Percentiles rank a stretch among this genome's conserved stretches.
These are phyloP conservation scores for Podospora appendiculata DNA, from an alignment of 495 filamentous ascomycete genomes.

Conservation along the genomic window DNA sequence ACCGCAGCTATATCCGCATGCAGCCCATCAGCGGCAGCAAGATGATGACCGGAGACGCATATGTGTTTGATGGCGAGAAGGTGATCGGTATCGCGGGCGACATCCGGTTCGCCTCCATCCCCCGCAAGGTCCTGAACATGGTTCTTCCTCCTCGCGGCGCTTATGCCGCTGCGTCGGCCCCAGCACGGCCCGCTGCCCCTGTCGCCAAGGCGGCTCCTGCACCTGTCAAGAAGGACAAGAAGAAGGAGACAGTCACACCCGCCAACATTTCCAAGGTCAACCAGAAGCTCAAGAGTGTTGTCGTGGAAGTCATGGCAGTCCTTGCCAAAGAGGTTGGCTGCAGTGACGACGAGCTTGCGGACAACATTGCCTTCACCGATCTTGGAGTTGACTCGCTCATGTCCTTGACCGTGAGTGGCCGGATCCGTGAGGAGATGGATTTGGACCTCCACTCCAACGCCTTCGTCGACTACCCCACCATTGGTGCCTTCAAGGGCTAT, in stretches of 20 bases:
- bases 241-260: conserved; percentile 34
- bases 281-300: conserved; percentile 31
- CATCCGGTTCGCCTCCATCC: conserved; percentile 59
- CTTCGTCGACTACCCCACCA: conserved; percentile 46
- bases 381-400: conserved; percentile 57
- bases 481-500: conserved; percentile 54
- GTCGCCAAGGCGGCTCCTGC: conserved; percentile 31
- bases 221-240: conserved; percentile 30
- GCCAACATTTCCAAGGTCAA: conserved; percentile 35
- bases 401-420: conserved; percentile 44
- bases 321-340: conserved; percentile 62
- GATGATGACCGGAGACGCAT: conserved; percentile 53
- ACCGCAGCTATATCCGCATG: conserved; percentile 67
- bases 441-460: conserved; percentile 46
- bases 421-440: conserved; percentile 49
- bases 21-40: conserved; percentile 43
- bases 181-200: conserved; percentile 25
- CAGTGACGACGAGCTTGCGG: conserved; percentile 50
- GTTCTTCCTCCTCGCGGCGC: conserved; percentile 54
- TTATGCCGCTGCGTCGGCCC: conserved; percentile 20
- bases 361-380: conserved; percentile 46
- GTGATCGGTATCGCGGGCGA: conserved; percentile 46
- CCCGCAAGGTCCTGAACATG: conserved; percentile 58
- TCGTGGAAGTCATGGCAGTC: conserved; percentile 48
- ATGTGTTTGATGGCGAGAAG: conserved; percentile 56